phyloP scores from a whole-genome alignment of 2,329 filamentous ascomycete genomes.

The Colletotrichum higginsianum region DNA sequence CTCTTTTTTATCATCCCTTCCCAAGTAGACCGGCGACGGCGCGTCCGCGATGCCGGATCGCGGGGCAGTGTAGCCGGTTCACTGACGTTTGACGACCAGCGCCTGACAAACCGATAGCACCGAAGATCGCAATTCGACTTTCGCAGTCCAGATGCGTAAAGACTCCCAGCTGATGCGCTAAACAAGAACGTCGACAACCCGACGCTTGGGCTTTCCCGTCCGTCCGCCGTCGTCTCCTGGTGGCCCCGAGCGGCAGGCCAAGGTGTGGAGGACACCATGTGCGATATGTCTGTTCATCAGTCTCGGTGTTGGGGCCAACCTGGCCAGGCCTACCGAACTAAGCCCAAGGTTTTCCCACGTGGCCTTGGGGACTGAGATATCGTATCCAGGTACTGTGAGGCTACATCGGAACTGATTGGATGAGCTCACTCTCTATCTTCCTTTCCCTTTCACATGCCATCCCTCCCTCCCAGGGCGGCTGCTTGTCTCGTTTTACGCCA shows the following conservation, averaged over 20 bases:
- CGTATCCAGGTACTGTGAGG: background rate
- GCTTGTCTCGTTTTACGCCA: background rate
- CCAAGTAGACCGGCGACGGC: background rate
- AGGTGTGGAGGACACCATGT: background rate
- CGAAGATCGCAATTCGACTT: constrained; percentile 11
- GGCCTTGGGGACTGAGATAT: background rate
- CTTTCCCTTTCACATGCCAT: background rate
- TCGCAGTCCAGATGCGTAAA: background rate
- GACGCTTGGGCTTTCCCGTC: background rate
- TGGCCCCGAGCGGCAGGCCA: background rate
- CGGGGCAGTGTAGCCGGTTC: no score
- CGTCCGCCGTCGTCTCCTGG: background rate
- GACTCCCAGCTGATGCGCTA: background rate
- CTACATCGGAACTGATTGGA: background rate
- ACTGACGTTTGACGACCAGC: background rate
- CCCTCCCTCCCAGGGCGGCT: background rate
- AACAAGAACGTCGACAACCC: background rate
- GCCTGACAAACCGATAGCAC: background rate
- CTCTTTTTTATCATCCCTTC: background rate
- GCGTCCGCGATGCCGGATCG: constrained; percentile 7
- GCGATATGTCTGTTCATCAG: constrained; percentile 1
- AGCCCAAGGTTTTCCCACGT: constrained; percentile 13
- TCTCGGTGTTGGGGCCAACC: background rate
- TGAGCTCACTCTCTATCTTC: background rate
- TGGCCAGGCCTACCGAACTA: background rate